Evolutionary conservation across 192 early-diverging fungal genomes (phyloP), one percentile per base, ranked within the genome.

Genomic region (Funneliformis geosporum): DNA sequence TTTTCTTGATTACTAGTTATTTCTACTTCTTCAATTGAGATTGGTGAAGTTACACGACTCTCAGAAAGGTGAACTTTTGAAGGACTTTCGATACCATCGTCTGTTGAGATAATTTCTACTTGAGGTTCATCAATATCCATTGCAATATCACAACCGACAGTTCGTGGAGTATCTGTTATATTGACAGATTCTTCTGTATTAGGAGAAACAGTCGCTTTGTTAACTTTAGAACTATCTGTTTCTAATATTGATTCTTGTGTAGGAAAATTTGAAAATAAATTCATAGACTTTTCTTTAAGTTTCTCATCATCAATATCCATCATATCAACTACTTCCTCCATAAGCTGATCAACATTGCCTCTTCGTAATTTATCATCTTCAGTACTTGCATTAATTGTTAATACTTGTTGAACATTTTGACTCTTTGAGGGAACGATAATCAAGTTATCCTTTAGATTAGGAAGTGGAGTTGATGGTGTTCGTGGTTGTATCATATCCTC

Each of bases 261-360:
- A 73, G 11, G 43, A 23, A n/a, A 7, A 5, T 18, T 3, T 33
- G 46, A 33, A 2, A 2, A 28, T 50, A 39, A 27, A 23, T n/a
- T n/a, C 4, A 33, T 74, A 21, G 46, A 25, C 14, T 60, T 38
- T 11, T 55, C 16, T 55, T 0, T 55, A 55, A 18, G 6, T 55
- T 27, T 74, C 11, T 74, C 42, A 25, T 55, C 73, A 59, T 74
- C 73, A 74, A 74, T 27, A 18, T 74, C 73, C 73, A 74, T 74
- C 25, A 38, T 50, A n/a, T 40, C 18, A 50, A 47, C 73, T 23
- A 9, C 16, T 23, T 7, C 14, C n/a, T n/a, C 39, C 21, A 39
- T 4, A 7, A 21, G 39, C 5, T 38, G 33, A 16, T 42, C 18
- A 42, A 42, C 5, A 69, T 39, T 21, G 50, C 21, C 50, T 55